phyloP scores from a whole-genome alignment of 768 basidiomycete genomes.

The Hebeloma cylindrosporum region DNA sequence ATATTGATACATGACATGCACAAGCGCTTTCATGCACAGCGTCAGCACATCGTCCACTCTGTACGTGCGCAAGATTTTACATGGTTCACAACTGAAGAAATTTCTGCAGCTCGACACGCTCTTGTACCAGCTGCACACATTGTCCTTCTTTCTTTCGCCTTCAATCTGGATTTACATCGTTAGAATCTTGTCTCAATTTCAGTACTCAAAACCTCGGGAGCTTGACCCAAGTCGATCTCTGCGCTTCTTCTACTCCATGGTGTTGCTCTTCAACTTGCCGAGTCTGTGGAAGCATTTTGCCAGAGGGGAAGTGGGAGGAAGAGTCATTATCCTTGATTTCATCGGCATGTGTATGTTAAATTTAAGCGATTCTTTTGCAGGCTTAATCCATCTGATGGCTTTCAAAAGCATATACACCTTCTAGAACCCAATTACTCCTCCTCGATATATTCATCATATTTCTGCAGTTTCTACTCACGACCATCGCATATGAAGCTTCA shows the following conservation, averaged over 20 bases:
- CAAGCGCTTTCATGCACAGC: conserved; percentile 62
- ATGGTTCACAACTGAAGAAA: conserved; percentile 6
- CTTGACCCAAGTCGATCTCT: conserved; percentile 64
- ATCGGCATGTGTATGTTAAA: conserved; percentile 66
- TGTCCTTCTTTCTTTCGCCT: conserved; percentile 79
- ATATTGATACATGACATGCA: conserved; percentile 49
- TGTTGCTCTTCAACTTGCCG: conserved; percentile 57
- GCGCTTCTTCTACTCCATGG: conserved; percentile 63
- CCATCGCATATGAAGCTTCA: conserved; percentile 67
- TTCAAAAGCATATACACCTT: conserved; percentile 54
- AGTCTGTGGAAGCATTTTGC: conserved; percentile 63
- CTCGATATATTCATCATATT: conserved; percentile 68
- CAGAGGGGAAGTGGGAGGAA: conserved; percentile 52
- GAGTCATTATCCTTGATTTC: conserved; percentile 72
- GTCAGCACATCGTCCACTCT: conserved; percentile 68
- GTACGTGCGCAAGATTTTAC: conserved; percentile 38
- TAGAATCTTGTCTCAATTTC: conserved; percentile 60
- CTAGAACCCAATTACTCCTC: conserved; percentile 60
- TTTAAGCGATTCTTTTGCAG: not conserved
- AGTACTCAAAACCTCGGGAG: conserved; percentile 67
- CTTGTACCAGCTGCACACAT: conserved; percentile 68
- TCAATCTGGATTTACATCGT: conserved; percentile 55
- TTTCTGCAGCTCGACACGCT: conserved; percentile 61
- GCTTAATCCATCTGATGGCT: conserved; percentile 1
- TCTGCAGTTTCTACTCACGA: conserved; percentile 65